Evolutionary conservation across 805 yeast species (phyloP), one percentile per base, ranked within the genome.

Genomic region (Hanseniaspora nectarophila): DNA sequence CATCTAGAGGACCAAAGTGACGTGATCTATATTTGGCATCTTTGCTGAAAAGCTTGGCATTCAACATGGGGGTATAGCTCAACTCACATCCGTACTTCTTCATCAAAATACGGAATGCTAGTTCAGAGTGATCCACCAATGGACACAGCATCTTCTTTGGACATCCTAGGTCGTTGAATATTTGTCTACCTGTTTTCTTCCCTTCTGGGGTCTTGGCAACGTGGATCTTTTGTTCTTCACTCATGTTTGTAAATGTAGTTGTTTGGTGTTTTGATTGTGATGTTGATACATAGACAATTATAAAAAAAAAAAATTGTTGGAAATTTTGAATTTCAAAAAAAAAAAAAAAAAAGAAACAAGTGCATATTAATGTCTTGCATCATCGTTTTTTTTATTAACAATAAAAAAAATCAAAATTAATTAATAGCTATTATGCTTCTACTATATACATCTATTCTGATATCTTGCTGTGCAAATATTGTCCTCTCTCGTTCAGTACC

Each of bases 11-110:
- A 77, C 73, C 78, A 85, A 79, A 81, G 80, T 83, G 55, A 80
- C 84, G 46, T 18, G 70, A 70, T 50, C 97, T 72, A 63, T 92
- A 92, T 59, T 84, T 84, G 55, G 80, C 83, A 45, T 82, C 82
- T 2, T 85, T 83, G 24, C 94, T 94, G 68, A 92, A 92, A 35
- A 89, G 68, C 45, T 88, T 73, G 3, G 98, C 95, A 66, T 92
- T 97, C 58, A 84, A 77, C 99, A 92, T 92, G 3, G 99, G 99
- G 0, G 97, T 85, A 61, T 90, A 92, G 61, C 96, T 86, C 32
- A 92, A 70, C 2, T 88, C 86, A 0, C 98, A 97, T 3, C 99
- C 99, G 60, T 89, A 82, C 54, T 75, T 72, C 53, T 97, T 74
- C 3, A 95, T 84, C 15, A 92, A 70, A 16, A 85, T 75, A 57